Evolutionary conservation across 1,284 basidiomycete species (phyloP), one percentile per base, ranked within the genome.

Genomic region (Moesziomyces antarcticus): DNA sequence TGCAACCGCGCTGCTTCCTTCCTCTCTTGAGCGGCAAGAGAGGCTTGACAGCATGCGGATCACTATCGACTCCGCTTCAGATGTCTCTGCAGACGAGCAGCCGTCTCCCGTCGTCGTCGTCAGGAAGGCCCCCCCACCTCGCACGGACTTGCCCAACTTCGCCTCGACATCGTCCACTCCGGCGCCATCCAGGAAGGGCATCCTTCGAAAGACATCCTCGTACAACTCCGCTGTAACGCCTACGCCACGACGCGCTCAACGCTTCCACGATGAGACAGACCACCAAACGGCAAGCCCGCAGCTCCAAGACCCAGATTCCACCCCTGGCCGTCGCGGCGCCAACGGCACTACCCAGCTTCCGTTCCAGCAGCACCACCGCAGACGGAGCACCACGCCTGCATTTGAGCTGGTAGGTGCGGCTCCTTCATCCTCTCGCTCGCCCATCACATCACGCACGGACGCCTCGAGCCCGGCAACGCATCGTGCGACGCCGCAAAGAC

Each of bases 391-490:
- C 11, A 73, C 71, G 0, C 65, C 71, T 3, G 62, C 65, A 3
- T 73, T 69, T 21, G 65, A 73, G 40, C 57, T 65, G 10, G 71
- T 73, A 13, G 71, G 65, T n/a, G 18, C 61, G 18, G 42, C 65
- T 11, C 52, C 65, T 9, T 13, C 49, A 8, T 68, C 70, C 20
- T 41, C 65, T 27, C 54, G 37, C 35, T 47, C 61, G 5, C 48
- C 65, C 5, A 54, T 58, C 6, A 43, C 50, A 9, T 54, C 60
- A 14, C 48, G 49, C 10, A 20, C 47, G 4, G n/a, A 47, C 3
- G 46, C 45, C 24, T 44, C 41, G 4, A 33, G 42, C n/a, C 18
- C 43, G n/a, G 13, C 50, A 41, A 6, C 62, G 47, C 52, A 35
- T 35, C 18, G 35, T 13, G 33, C 43, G 37, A 16, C 51, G 8